These are phyloP conservation scores for Geotrichum carabidarum DNA, from an alignment of 1,139 yeast genomes.

Conservation along the genomic window DNA sequence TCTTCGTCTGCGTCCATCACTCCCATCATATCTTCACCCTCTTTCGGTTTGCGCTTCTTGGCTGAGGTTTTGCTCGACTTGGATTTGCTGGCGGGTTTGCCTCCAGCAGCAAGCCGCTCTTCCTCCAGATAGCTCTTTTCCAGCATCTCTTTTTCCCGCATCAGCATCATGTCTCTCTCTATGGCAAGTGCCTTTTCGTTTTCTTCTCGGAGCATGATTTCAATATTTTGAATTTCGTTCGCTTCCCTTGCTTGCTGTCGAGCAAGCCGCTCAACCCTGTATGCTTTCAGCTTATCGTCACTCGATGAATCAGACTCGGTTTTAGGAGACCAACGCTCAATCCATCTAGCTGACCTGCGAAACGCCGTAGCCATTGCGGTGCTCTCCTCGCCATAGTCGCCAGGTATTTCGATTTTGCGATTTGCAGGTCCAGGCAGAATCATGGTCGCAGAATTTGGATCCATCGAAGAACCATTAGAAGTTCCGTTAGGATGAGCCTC, in stretches of 20 bases:
- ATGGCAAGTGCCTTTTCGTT: slow-evolving; percentile 1
- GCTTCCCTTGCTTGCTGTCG: slow-evolving; percentile 15
- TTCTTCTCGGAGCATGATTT: slow-evolving; percentile 8
- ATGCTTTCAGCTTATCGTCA: neutral
- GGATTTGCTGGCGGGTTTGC: neutral
- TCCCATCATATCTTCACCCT: neutral
- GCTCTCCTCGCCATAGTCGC: slow-evolving; percentile 32
- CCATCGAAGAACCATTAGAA: neutral
- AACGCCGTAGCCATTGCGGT: slow-evolving; percentile 26
- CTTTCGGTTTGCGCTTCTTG: neutral
- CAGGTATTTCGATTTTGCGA: slow-evolving; percentile 3
- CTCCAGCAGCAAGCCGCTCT: neutral
- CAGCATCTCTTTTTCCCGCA: neutral
- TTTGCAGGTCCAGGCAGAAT: neutral
- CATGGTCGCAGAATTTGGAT: neutral
- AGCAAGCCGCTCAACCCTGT: slow-evolving; percentile 22
- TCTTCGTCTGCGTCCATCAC: neutral
- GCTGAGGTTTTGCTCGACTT: neutral
- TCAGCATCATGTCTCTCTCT: neutral
- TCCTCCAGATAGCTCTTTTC: neutral
- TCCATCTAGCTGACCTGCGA: slow-evolving; percentile 28
- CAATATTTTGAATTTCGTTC: slow-evolving; percentile 6
- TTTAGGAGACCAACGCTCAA: slow-evolving; percentile 23
- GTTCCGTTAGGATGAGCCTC: neutral
- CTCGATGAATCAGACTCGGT: neutral